These are phyloP conservation scores for Penicillium oxalicum DNA, from an alignment of 2,329 filamentous ascomycete species.

Conservation along the genomic window DNA sequence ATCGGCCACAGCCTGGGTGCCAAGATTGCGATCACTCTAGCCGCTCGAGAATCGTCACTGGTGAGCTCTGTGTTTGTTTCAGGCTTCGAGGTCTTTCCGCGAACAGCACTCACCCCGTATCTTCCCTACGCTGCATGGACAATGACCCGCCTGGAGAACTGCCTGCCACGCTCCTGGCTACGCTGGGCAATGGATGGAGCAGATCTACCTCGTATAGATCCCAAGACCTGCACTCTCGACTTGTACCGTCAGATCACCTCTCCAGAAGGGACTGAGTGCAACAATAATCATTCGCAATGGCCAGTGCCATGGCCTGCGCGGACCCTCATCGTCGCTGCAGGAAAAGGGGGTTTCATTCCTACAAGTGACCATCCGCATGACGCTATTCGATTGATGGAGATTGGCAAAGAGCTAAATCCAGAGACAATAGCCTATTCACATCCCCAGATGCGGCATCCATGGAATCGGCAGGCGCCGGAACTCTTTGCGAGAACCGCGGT, in stretches of 20 bases:
- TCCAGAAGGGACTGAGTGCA: background rate
- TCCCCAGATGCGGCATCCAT: conserved; percentile 8
- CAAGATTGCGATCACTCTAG: conserved; percentile 9
- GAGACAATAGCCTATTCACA: conserved; percentile 7
- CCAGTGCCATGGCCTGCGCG: conserved; percentile 7
- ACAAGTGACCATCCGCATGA: conserved; percentile 1
- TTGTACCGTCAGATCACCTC: conserved; percentile 5
- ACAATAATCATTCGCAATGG: background rate
- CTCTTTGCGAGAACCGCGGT: conserved; percentile 1
- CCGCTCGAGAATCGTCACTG: background rate
- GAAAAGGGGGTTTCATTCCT: conserved; percentile 7
- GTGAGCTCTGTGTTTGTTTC: conserved; percentile 8
- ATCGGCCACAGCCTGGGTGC: conserved; percentile 15
- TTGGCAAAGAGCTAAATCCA: conserved; percentile 1
- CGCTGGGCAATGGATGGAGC: conserved; percentile 9
- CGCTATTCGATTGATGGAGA: conserved; percentile 4
- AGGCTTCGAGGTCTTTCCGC: conserved; percentile 3
- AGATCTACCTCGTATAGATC: conserved; percentile 2
- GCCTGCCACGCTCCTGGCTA: conserved; percentile 1
- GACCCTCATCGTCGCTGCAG: conserved; percentile 7
- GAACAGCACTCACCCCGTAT: conserved; percentile 2
- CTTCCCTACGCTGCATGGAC: conserved; percentile 7
- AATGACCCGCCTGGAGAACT: conserved; percentile 2
- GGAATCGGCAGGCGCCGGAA: conserved; percentile 7
- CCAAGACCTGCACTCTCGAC: conserved; percentile 4